phyloP scores from a whole-genome alignment of 352 stramenopile species.

The Phytopythium boreale region DNA sequence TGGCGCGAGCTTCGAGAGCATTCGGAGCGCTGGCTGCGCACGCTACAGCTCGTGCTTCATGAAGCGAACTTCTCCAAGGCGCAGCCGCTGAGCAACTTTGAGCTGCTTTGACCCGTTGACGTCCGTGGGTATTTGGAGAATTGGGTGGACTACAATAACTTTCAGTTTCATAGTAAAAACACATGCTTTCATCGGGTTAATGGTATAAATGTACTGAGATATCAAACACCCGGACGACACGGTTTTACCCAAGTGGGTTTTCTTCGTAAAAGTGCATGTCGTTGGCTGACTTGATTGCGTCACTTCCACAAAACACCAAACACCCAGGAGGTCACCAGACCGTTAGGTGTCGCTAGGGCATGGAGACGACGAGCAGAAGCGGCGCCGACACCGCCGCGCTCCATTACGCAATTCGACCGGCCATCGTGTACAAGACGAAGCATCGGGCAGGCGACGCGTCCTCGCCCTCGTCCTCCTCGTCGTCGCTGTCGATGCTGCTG shows the following conservation, averaged over 20 bases:
- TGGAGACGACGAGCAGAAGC: background rate
- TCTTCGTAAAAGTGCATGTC: no score
- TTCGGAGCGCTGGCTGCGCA: constrained; percentile 28
- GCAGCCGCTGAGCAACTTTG: background rate
- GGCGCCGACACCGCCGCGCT: background rate
- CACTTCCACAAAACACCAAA: no score
- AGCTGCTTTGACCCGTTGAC: background rate
- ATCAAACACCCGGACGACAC: no score
- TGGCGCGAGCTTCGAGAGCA: constrained; percentile 28
- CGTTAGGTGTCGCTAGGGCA: no score
- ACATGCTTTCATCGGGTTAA: no score
- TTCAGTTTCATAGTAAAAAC: no score
- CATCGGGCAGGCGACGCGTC: background rate
- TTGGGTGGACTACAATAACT: no score
- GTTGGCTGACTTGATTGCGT: no score
- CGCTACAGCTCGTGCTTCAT: constrained; percentile 15
- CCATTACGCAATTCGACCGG: background rate
- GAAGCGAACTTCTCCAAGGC: background rate
- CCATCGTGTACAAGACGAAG: background rate
- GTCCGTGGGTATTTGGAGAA: no score
- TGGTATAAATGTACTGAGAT: no score
- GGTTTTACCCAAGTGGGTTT: no score
- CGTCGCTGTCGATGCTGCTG: constrained; percentile 1
- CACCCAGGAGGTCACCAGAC: no score
- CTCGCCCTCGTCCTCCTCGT: background rate